Evolutionary conservation across 2,329 filamentous ascomycete species (phyloP).

Genomic region (Ophiostoma australiae): DNA sequence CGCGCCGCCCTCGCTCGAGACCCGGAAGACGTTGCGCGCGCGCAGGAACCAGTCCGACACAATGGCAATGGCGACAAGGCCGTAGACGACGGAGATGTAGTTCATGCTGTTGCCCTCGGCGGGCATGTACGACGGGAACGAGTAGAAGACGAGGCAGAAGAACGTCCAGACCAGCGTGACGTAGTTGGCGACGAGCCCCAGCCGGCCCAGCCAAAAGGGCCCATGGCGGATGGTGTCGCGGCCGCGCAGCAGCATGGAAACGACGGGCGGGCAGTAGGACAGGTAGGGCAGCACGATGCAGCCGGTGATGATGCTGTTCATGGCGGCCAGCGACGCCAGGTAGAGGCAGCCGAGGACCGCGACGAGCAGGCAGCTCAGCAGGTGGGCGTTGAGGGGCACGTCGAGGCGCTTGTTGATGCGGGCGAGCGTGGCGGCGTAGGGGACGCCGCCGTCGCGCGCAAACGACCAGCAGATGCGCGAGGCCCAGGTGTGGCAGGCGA

Average conservation of each 20-base stretch:
- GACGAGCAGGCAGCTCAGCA: conserved; percentile 1
- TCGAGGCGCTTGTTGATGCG: conserved; percentile 23
- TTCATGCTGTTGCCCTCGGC: conserved; percentile 43
- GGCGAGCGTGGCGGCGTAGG: conserved; percentile 38
- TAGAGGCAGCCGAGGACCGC: conserved; percentile 21
- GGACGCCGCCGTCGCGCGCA: conserved; percentile 42
- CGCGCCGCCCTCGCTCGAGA: background rate
- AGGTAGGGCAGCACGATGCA: conserved; percentile 38
- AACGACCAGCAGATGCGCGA: conserved; percentile 46
- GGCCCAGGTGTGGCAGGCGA: conserved; percentile 51
- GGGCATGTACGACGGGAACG: conserved; percentile 40
- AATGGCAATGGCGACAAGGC: background rate
- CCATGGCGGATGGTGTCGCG: conserved; percentile 33
- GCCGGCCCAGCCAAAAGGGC: conserved; percentile 34
- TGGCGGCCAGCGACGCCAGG: conserved; percentile 20
- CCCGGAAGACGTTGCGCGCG: background rate
- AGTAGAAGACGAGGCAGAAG: conserved; percentile 44
- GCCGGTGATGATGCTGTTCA: conserved; percentile 20
- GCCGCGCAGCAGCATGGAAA: conserved; percentile 38
- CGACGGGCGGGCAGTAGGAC: conserved; percentile 45
- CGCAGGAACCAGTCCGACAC: background rate
- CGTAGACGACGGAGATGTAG: conserved; percentile 34
- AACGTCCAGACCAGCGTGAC: conserved; percentile 40
- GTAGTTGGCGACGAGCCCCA: conserved; percentile 36
- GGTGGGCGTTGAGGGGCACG: background rate